Base-by-base conservation (phyloP, 768 basidiomycete species). In the Termitomyces sp. region DNA sequence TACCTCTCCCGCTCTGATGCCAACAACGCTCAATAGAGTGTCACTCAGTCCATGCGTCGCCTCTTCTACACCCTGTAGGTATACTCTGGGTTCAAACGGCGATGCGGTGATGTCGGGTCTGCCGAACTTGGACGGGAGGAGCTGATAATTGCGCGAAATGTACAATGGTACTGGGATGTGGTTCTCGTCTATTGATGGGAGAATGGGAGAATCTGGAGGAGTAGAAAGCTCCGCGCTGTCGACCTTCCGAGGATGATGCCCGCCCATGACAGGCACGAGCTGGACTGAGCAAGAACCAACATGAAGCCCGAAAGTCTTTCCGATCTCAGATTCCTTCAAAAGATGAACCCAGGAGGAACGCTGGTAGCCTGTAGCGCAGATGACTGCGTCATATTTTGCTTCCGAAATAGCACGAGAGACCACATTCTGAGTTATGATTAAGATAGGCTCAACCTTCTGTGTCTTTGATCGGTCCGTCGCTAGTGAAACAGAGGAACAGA, bases 331-430 rank as follows among this genome's bases (percentile, higher is more conserved):
- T 24, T 72, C 59, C 26, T 73, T 71, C 58, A 82, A 65, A 34
- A 82, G 66, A 27, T 73, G 65, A 46, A 77, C 61, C 81, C 81
- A 83, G 0, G 71, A 69, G n/a, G 74, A 69, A 27, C 81, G 75
- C 56, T 81, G 76, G 64, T 83, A 84, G 13, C 82, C 82, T 12
- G 82, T 83, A 2, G 80, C 82, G 65, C 78, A 82, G 52, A 84
- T 66, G 63, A 84, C 65, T 27, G 68, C 72, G 63, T 83, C 79
- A 66, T 83, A 84, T 26, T 65, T 65, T 36, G 63, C 57, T 46
- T 72, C 67, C 13, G 65, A 61, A 55, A 70, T 62, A 14, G 70
- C 64, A 12, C 67, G 69, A n/a, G 70, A 72, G 47, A 78, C 66
- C 9, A 73, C 60, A 63, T 79, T 72, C 64, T 74, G 72, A 43